phyloP scores from a whole-genome alignment of 75 land plant species.

The Ceratopteris richardii region DNA sequence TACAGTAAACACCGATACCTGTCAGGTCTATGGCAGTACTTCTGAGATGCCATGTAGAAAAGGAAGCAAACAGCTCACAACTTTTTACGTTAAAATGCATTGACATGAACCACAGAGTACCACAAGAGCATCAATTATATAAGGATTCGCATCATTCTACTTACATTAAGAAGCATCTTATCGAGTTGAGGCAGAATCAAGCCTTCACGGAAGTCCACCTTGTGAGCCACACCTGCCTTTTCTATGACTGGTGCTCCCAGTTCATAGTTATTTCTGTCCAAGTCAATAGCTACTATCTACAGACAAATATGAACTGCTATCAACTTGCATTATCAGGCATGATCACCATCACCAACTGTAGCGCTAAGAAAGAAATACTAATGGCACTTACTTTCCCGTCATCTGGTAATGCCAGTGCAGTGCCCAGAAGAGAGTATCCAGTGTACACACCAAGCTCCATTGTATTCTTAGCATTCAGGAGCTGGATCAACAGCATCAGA shows the following conservation, averaged over 20 bases:
- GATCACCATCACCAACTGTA: too few species aligned
- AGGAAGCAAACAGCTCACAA: not conserved
- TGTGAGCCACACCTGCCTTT: slow-evolving; percentile 67
- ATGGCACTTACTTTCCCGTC: slow-evolving; percentile 58
- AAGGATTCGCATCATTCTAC: not conserved
- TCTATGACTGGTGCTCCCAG: slow-evolving; percentile 48
- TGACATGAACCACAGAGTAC: not conserved
- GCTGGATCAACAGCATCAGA: slow-evolving; percentile 53
- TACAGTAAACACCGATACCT: too few species aligned
- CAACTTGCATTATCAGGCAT: not conserved
- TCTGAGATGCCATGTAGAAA: not conserved
- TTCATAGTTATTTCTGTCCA: slow-evolving; percentile 51
- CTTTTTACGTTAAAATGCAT: not conserved
- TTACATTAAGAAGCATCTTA: slow-evolving; percentile 34
- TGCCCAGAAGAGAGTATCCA: slow-evolving; percentile 73
- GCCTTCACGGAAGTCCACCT: slow-evolving; percentile 70
- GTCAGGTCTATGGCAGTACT: not conserved
- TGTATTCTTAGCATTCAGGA: slow-evolving; percentile 78
- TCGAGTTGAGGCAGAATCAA: slow-evolving; percentile 50
- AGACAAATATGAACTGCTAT: not conserved
- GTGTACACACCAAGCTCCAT: slow-evolving; percentile 74
- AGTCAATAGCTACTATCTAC: slow-evolving; percentile 67
- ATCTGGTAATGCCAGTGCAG: slow-evolving; percentile 77
- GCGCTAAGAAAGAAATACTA: not conserved
- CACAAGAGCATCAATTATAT: too few species aligned